Base-by-base conservation (phyloP, 768 basidiomycete species). In the Tulasnella sp. region DNA sequence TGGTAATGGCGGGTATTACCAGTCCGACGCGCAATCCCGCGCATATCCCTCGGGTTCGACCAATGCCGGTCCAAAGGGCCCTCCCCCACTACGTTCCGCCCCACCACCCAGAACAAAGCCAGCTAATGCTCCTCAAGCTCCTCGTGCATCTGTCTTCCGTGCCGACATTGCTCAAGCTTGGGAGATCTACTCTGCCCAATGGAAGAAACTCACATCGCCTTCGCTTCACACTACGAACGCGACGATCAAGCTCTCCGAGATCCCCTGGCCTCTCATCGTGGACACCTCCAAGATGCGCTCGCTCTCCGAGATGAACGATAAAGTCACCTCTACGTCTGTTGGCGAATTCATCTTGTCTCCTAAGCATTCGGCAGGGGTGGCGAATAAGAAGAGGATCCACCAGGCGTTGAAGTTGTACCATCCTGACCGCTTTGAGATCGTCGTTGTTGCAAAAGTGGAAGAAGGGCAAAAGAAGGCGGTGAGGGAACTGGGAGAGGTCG, bases 311-410 rank as follows among this genome's bases (percentile, higher is more conserved):
- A 59, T 59, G 52, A 22, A 19, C 35, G 16, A 16, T n/a, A 29
- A 16, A 1, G 9, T 67, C 40, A 67, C 66, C 39, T 14, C 66
- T 6, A n/a, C 14, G 19, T 29, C 66, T 37, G 42, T 67, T 37
- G 66, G 66, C 7, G 66, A 36, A 14, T 67, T 67, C 66, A 67
- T 67, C 5, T 26, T 67, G 7, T 40, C 29, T 67, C 37, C 66
- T 39, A 32, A 40, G n/a, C 66, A 67, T 37, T 67, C 66, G 2
- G 19, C 66, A 6, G 66, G 37, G 19, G 42, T 42, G 36, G 14
- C 39, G 7, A 67, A 41, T 26, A 67, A 67, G 40, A 67, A 67
- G 39, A 67, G 66, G 39, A 67, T 67, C 29, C 66, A 67, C 26
- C 37, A 67, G 5, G 66, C 66, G 34, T 16, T 67, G 16, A 39